Base-by-base conservation (phyloP, 768 basidiomycete species). In the Naganishia kalamii region DNA sequence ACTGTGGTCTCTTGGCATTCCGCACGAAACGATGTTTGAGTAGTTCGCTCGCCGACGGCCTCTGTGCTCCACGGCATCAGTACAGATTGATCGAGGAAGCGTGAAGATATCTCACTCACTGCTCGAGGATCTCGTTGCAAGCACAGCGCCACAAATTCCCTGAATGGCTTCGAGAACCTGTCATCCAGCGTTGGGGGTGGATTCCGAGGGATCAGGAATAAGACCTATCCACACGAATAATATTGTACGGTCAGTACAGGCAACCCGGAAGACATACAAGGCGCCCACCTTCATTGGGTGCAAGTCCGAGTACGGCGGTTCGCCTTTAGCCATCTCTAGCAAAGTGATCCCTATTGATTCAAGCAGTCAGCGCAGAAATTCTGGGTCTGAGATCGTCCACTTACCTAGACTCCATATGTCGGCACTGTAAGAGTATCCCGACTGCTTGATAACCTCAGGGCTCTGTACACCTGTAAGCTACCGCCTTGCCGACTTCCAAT, bases 361-460 rank as follows among this genome's bases (percentile, higher is more conserved):
- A 54, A 27, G 13, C 17, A 21, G 11, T 6, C 10, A 47, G 21
- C 21, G 11, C 17, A 10, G 35, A 3, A 4, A 32, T 3, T 35
- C 6, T 27, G 2, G 54, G 23, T 30, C n/a, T 25, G 23, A 30
- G 17, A 35, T 41, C 4, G 2, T 13, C 11, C 1, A 57, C 69
- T 21, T 51, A 74, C 94, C 96, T 68, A 99, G 80, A 78, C 89
- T 91, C 96, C 96, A 99, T 52, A 99, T 97, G 78, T 99, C 96
- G 17, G 96, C 96, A 76, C 97, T 98, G 77, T 93, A 89, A 73
- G 98, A 96, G 79, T 99, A 99, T 4, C 96, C 96, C 63, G 92
- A 94, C 80, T 99, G 96, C 77, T 98, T 98, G 81, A 99, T 99
- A 25, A 98, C 93, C 75, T 99, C 96, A 6, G 96, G 96, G 7